phyloP scores from a whole-genome alignment of 176 grass and related monocot genomes.

The Triticum timopheevii region DNA sequence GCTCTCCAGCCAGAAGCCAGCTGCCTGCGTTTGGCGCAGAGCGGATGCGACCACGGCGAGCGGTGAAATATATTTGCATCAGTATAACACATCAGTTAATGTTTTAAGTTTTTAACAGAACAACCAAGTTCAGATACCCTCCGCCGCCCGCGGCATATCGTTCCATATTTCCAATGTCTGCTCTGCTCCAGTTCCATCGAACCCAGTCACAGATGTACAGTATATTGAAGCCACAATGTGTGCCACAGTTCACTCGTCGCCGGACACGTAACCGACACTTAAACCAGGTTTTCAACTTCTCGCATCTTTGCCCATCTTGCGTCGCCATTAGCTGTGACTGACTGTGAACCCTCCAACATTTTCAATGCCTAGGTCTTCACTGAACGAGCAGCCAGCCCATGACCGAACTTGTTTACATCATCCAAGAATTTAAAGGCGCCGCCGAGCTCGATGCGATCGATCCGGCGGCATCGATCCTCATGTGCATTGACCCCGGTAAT shows the following conservation, averaged over 20 bases:
- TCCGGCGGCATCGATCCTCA: not conserved
- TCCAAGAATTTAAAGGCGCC: slow-evolving; percentile 1
- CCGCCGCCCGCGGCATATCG: too few species aligned
- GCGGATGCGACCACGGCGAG: too few species aligned
- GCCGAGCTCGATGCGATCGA: slow-evolving; percentile 34
- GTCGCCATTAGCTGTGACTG: not conserved
- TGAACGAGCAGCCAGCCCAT: slow-evolving; percentile 22
- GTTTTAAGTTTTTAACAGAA: too few species aligned
- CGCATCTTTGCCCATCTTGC: not conserved
- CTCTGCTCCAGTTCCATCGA: not conserved
- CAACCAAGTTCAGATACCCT: too few species aligned
- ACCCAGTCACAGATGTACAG: too few species aligned
- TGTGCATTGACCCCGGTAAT: slow-evolving; percentile 34
- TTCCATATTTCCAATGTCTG: not conserved
- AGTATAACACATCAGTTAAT: too few species aligned
- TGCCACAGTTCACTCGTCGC: not conserved
- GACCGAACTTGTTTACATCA: slow-evolving; percentile 12
- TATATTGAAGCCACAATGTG: not conserved
- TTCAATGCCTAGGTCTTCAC: slow-evolving; percentile 31
- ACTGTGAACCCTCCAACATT: not conserved
- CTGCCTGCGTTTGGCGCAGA: too few species aligned
- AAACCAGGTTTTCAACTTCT: slow-evolving; percentile 27
- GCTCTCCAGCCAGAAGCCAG: too few species aligned
- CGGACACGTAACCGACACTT: not conserved
- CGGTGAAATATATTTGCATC: too few species aligned